Base-by-base conservation (phyloP, 768 basidiomycete genomes). In the Hemileccinum rubropunctum region DNA sequence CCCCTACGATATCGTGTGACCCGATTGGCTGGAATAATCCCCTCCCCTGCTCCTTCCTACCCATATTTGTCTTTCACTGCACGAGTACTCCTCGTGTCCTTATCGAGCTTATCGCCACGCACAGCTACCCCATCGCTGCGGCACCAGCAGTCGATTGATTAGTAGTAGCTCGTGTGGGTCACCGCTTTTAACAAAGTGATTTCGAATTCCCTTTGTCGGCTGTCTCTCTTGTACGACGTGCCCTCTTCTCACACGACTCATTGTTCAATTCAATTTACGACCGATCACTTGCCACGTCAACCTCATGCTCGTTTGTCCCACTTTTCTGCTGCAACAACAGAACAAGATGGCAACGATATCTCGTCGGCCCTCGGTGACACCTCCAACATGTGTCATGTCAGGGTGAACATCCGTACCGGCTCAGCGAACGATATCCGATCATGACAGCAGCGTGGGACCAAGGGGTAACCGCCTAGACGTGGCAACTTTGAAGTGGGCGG, bases 21-120 rank as follows among this genome's bases (percentile, higher is more conserved):
- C 45, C 35, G 51, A 65, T 63, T 64, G 62, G 62, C 14, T 42
- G 57, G 50, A n/a, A n/a, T n/a, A n/a, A n/a, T n/a, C n/a, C n/a
- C n/a, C n/a, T n/a, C n/a, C n/a, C n/a, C n/a, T n/a, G n/a, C n/a
- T n/a, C n/a, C n/a, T n/a, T n/a, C 6, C 4, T 26, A n/a, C 6
- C 45, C 45, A 15, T 30, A 38, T 47, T 7, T 18, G 45, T 39
- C 8, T 23, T 3, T 23, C 23, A 23, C 23, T 23, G 23, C 27
- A 13, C 23, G 17, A 40, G 37, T 26, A 28, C 28, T 12, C 28
- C 9, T 8, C 28, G 30, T 33, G 36, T 5, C 13, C 28, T 30
- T 27, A 28, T 37, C 48, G 28, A 9, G 4, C 28, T 30, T 30
- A 30, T 30, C 28, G 28, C 28, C 28, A 30, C 28, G 8, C 28